Base-by-base conservation (phyloP, 2,329 filamentous ascomycete species). In the Beauveria caledonica region DNA sequence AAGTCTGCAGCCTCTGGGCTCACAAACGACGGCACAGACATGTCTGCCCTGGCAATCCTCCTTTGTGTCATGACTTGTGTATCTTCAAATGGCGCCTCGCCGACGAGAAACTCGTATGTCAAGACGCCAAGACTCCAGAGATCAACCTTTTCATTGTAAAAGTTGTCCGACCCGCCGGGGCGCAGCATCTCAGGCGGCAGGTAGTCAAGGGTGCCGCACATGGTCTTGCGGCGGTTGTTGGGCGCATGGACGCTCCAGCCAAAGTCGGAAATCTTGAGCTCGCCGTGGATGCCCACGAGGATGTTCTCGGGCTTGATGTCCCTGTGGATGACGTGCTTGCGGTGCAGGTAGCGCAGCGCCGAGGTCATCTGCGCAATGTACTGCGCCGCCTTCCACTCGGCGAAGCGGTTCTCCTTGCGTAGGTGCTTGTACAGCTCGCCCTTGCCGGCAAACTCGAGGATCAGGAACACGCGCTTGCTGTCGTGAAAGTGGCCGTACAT, bases 301-400 rank as follows among this genome's bases (percentile, higher is more conserved):
- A 97, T 97, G 70, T 97, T 97, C 76, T 97, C 92, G 2, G 92
- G 92, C 79, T 97, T 97, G 77, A 97, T 97, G 69, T 97, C 92
- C 62, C 92, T 84, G 75, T 97, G 93, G 78, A 97, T 97, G 67
- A 97, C 90, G 73, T 97, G 92, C 78, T 97, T 97, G 73, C 91
- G 91, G 78, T 97, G 92, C 50, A 97, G 82, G 71, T 97, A 97
- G 66, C 87, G 87, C 67, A 96, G 78, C 0, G 92, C 92, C 49
- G 88, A 88, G n/a, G 89, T 89, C 90, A 94, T 94, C 74, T 95
- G 90, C 2, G 90, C 90, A 64, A 94, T 86, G 73, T 93, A 95
- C 75, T 92, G 88, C 27, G 90, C 89, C 9, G 90, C 89, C 73
- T 91, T 91, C 84, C 87, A 90, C 73, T 95, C 90, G 3, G 89